These are phyloP conservation scores for Phialophora chinensis DNA, from an alignment of 2,329 filamentous ascomycete species.

Conservation along the genomic window DNA sequence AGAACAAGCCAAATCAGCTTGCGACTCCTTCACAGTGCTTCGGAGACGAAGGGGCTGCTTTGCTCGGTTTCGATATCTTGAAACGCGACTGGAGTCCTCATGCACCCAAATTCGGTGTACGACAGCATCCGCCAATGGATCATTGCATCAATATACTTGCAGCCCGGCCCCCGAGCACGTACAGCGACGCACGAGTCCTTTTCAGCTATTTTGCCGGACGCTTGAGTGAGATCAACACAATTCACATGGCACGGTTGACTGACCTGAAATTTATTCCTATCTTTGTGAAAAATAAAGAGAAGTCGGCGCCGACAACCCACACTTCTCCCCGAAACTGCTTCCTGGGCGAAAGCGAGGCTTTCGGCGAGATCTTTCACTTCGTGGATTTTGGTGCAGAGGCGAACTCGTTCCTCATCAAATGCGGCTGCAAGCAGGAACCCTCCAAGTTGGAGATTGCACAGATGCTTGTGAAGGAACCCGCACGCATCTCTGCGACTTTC, in stretches of 20 bases:
- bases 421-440: conserved; percentile 89
- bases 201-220: conserved; percentile 86
- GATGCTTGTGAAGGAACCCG: conserved; percentile 82
- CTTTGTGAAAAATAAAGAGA: conserved; percentile 43
- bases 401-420: conserved; percentile 85
- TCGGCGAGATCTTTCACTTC: conserved; percentile 93
- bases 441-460: conserved; percentile 83
- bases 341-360: conserved; percentile 73
- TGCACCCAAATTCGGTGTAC: conserved; percentile 84
- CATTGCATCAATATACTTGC: conserved; percentile 77
- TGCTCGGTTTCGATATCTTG: conserved; percentile 82
- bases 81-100: conserved; percentile 77
- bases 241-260: conserved; percentile 65
- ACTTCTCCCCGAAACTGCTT: conserved; percentile 78
- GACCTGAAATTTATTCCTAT: conserved; percentile 76
- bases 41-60: conserved; percentile 74
- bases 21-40: conserved; percentile 80
- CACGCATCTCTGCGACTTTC: conserved; percentile 77
- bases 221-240: conserved; percentile 72
- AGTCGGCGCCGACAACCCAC: conserved; percentile 55
- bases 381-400: conserved; percentile 89
- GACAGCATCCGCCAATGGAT: conserved; percentile 76
- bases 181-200: conserved; percentile 69
- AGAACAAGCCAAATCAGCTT: conserved; percentile 65
- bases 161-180: conserved; percentile 71